These are phyloP conservation scores for Pulveroboletus sp. DNA, from an alignment of 768 basidiomycete species.

Conservation along the genomic window DNA sequence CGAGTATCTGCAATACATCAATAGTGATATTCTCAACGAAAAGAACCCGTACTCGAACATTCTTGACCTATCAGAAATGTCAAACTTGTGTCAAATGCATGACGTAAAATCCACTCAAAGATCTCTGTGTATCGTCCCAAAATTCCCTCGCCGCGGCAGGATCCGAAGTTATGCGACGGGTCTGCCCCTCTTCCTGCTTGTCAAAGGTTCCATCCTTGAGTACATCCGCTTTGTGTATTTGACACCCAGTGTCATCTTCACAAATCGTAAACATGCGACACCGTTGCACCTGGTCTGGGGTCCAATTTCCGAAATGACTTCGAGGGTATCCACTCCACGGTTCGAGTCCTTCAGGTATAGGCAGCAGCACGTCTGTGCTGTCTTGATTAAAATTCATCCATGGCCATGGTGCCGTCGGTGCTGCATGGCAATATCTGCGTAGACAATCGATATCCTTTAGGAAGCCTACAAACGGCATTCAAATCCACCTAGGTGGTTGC, in stretches of 20 bases:
- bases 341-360: not conserved
- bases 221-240: slow-evolving; percentile 22
- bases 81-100: not conserved
- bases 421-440: slow-evolving; percentile 34
- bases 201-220: slow-evolving; percentile 11
- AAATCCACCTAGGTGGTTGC: slow-evolving; percentile 24
- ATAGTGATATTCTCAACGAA: slow-evolving; percentile 36
- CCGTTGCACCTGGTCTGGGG: slow-evolving; percentile 37
- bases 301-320: slow-evolving; percentile 56
- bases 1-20: slow-evolving; percentile 35
- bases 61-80: not conserved
- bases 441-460: slow-evolving; percentile 7
- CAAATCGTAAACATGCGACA: slow-evolving; percentile 33
- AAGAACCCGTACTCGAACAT: slow-evolving; percentile 30
- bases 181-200: not conserved
- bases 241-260: slow-evolving; percentile 6
- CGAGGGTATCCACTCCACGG: slow-evolving; percentile 45
- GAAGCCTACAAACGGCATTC: slow-evolving; percentile 4
- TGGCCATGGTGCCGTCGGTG: slow-evolving; percentile 41
- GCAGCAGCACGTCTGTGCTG: slow-evolving; percentile 6
- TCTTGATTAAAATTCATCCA: slow-evolving; percentile 37
- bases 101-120: slow-evolving; percentile 18
- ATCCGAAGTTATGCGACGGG: slow-evolving; percentile 15
- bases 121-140: slow-evolving; percentile 26
- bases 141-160: slow-evolving; percentile 6